phyloP scores from a whole-genome alignment of 306 rosid species.

The Medicago lupulina region DNA sequence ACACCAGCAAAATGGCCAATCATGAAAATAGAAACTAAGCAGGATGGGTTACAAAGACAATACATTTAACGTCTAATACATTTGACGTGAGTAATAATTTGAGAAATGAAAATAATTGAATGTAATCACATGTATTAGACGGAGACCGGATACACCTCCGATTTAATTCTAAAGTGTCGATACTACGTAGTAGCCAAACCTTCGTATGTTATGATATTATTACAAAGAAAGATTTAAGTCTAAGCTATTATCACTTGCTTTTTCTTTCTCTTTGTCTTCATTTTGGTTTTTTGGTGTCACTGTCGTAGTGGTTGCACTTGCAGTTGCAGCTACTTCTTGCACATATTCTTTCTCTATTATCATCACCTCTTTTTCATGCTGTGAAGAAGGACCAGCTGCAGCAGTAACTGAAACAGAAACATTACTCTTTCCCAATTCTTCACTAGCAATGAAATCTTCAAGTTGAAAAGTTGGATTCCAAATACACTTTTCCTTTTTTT shows the following conservation, averaged over 20 bases:
- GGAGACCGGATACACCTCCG: neutral
- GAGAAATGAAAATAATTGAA: neutral
- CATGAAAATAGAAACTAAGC: conserved; percentile 11
- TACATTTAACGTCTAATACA: neutral
- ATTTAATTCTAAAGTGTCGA: neutral
- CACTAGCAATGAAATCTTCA: conserved; percentile 69
- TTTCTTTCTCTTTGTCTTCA: conserved; percentile 43
- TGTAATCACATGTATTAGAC: neutral
- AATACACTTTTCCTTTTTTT: conserved; percentile 31
- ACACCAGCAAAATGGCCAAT: neutral
- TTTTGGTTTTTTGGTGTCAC: neutral
- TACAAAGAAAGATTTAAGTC: conserved; percentile 79
- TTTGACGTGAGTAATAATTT: too few relatives aligned
- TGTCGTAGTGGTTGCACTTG: neutral
- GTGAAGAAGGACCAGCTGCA: conserved; percentile 47
- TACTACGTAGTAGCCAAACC: neutral
- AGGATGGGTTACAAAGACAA: neutral
- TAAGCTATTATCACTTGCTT: conserved; percentile 40
- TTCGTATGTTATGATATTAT: neutral
- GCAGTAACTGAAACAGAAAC: conserved; percentile 12
- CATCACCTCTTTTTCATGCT: conserved; percentile 1
- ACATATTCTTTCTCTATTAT: conserved; percentile 28
- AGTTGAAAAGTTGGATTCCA: conserved; percentile 80
- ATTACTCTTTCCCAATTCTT: neutral
- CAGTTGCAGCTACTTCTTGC: neutral